phyloP scores from a whole-genome alignment of 495 filamentous ascomycete genomes.

The Lasiosphaeria ovina region DNA sequence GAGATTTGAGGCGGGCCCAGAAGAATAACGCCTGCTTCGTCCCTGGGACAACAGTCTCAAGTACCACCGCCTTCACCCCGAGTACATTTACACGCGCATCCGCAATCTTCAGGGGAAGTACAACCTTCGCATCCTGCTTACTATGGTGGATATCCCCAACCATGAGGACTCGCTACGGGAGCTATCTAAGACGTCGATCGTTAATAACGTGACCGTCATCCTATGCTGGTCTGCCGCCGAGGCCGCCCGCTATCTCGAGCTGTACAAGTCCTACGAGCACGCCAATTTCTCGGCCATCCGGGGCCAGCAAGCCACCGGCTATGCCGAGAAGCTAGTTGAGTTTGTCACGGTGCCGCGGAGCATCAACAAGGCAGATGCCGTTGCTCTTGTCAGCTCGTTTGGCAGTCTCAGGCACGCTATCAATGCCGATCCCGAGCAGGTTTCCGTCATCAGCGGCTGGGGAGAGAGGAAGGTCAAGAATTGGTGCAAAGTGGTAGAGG shows the following conservation, averaged over 20 bases:
- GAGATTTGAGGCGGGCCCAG: neutral
- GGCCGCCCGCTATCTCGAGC: constrained; percentile 86
- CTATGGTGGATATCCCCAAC: constrained; percentile 84
- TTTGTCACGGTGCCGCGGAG: constrained; percentile 86
- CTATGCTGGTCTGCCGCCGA: constrained; percentile 93
- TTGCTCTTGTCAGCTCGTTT: constrained; percentile 82
- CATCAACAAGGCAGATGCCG: constrained; percentile 92
- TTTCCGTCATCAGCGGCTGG: constrained; percentile 81
- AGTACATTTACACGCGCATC: constrained; percentile 96
- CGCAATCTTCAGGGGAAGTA: constrained; percentile 75
- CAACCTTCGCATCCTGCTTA: constrained; percentile 76
- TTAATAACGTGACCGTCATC: constrained; percentile 89
- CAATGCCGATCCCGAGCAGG: constrained; percentile 82
- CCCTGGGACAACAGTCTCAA: constrained; percentile 61
- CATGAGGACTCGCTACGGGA: constrained; percentile 82
- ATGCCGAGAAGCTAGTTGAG: constrained; percentile 86
- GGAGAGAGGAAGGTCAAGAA: constrained; percentile 89
- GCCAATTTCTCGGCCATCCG: constrained; percentile 77
- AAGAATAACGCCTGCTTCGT: neutral
- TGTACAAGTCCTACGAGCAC: constrained; percentile 91
- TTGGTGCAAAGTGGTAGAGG: constrained; percentile 77
- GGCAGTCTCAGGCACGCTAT: constrained; percentile 81
- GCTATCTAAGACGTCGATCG: constrained; percentile 75
- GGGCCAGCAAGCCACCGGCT: constrained; percentile 75
- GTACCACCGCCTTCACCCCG: constrained; percentile 95